phyloP scores from a whole-genome alignment of 495 filamentous ascomycete species.

The Astrothelium macrocarpum region DNA sequence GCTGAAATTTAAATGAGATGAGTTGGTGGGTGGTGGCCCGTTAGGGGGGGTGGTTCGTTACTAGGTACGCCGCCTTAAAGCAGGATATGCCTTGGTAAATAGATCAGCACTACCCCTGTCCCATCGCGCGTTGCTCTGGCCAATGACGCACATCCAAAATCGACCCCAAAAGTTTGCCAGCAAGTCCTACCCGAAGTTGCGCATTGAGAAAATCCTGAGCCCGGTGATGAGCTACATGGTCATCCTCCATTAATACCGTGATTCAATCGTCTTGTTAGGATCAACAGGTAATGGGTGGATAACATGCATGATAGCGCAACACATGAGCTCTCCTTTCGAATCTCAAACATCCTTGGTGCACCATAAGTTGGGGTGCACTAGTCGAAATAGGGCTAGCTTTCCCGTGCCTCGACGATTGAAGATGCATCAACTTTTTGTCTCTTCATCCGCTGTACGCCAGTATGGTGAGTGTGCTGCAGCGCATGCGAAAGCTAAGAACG shows the following conservation, averaged over 20 bases:
- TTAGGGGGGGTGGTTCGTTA: neutral
- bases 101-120: neutral
- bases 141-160: neutral
- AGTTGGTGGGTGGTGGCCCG: no score
- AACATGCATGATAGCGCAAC: neutral
- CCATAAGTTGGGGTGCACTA: neutral
- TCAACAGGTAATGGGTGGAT: neutral
- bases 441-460: conserved; percentile 7
- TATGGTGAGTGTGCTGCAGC: conserved; percentile 72
- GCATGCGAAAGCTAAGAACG: conserved; percentile 66
- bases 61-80: neutral
- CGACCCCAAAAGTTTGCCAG: neutral
- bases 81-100: neutral
- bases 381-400: neutral
- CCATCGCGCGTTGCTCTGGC: neutral
- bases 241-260: no score
- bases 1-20: no score
- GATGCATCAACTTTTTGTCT: neutral
- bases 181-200: no score
- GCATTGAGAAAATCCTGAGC: no score
- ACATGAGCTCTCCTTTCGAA: neutral
- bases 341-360: neutral
- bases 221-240: no score
- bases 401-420: neutral
- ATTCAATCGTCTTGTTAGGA: no score